A percentile compares a stretch with the other conserved stretches of the same genome.
Conservation (phyloP, 192 early-diverging fungal genomes). For the Mortierella hygrophila region DNA sequence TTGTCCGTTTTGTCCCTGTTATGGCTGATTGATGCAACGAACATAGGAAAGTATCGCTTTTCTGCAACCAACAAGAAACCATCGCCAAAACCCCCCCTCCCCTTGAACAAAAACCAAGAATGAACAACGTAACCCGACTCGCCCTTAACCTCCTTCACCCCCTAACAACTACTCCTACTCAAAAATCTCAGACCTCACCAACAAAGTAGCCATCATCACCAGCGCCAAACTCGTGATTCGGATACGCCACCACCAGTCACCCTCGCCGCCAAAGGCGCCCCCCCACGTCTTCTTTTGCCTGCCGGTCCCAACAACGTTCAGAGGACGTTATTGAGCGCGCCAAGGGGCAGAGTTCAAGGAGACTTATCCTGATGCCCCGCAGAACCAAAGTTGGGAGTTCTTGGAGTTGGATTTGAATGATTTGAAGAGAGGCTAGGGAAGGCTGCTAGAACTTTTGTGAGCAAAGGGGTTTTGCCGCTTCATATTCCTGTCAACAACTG, state of each 20-base stretch:
- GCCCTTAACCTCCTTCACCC: slow-evolving; percentile 7
- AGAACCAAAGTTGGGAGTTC: slow-evolving; percentile 28
- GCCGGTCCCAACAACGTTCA: slow-evolving; percentile 8
- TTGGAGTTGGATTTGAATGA: slow-evolving; percentile 43
- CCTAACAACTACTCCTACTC: slow-evolving; percentile 14
- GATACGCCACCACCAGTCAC: slow-evolving; percentile 32
- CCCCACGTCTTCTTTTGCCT: slow-evolving; percentile 32
- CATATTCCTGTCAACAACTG: slow-evolving; percentile 59
- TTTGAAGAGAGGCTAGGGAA: slow-evolving; percentile 17
- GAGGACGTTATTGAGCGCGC: slow-evolving; percentile 7
- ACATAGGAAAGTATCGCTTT: not conserved
- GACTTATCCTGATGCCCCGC: not conserved
- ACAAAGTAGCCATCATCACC: slow-evolving; percentile 60
- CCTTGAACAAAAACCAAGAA: not conserved
- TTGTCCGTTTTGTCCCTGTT: no score
- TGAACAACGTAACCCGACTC: slow-evolving; percentile 8
- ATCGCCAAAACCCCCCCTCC: not conserved
- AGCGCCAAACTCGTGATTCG: slow-evolving; percentile 59
- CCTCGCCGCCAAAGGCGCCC: slow-evolving; percentile 26
- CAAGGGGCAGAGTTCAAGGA: slow-evolving; percentile 27
- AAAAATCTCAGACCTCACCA: slow-evolving; percentile 47
- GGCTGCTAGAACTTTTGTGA: slow-evolving; percentile 42
- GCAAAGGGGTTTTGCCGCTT: slow-evolving; percentile 34
- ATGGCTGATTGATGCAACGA: no score
- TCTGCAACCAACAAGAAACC: not conserved